phyloP scores from a whole-genome alignment of 441 rosid genomes.

The Geranium incanum region DNA sequence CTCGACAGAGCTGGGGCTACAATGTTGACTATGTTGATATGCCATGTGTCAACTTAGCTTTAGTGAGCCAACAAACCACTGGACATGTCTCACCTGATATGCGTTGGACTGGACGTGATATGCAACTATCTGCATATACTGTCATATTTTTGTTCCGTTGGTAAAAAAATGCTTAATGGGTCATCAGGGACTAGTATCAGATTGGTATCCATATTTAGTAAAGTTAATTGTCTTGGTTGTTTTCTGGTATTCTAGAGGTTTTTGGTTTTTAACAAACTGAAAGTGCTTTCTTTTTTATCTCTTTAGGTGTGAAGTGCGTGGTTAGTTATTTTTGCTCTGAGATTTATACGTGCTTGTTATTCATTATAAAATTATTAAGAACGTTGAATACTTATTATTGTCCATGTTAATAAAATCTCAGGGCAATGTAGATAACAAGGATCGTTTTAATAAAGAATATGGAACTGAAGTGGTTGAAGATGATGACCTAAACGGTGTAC shows the following conservation, averaged over 20 bases:
- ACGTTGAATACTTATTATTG: background rate
- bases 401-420: slow-evolving; percentile 21
- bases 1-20: background rate
- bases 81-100: background rate
- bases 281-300: background rate
- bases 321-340: background rate
- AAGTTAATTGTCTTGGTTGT: background rate
- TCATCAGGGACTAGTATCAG: background rate
- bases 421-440: slow-evolving; percentile 76
- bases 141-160: background rate
- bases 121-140: background rate
- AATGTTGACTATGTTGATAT: slow-evolving; percentile 3
- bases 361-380: background rate
- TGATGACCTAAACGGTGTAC: slow-evolving; percentile 26
- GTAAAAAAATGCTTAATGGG: background rate
- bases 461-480: slow-evolving; percentile 58
- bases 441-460: slow-evolving; percentile 65
- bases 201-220: background rate
- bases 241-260: background rate
- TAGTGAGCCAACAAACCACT: background rate
- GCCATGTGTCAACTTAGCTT: background rate
- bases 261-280: no score
- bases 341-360: background rate
- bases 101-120: background rate
- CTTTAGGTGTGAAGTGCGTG: background rate